phyloP scores from a whole-genome alignment of 139 green algal genomes.

The Coelastrella sp. region DNA sequence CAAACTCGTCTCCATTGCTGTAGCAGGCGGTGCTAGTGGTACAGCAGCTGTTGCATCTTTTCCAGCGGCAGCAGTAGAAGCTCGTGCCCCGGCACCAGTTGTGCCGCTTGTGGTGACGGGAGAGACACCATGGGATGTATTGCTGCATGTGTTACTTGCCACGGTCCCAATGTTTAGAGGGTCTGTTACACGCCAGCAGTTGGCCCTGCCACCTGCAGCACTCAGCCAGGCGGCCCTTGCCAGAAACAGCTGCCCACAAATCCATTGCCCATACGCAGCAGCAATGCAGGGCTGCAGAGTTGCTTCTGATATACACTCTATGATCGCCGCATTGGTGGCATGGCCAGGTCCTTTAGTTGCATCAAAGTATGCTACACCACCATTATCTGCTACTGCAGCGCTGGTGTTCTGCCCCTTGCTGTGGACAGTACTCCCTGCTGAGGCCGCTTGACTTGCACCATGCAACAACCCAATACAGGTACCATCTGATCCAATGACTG shows the following conservation, averaged over 20 bases:
- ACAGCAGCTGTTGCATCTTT: neutral
- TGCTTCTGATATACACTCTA: neutral
- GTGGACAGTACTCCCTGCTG: too few relatives aligned
- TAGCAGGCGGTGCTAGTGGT: neutral
- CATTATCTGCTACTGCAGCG: neutral
- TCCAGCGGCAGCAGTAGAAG: neutral
- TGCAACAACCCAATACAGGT: neutral
- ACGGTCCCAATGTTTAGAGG: neutral
- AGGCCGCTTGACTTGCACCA: neutral
- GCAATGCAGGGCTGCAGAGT: neutral
- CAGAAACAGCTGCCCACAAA: neutral
- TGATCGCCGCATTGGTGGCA: neutral
- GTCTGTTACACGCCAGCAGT: slow-evolving; percentile 14
- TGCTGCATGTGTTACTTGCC: neutral
- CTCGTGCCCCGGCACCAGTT: neutral
- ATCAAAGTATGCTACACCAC: neutral
- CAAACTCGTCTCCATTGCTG: slow-evolving; percentile 50
- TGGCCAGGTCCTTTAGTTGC: slow-evolving; percentile 14
- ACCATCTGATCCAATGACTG: slow-evolving; percentile 36
- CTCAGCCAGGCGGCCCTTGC: slow-evolving; percentile 14
- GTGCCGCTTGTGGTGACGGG: neutral
- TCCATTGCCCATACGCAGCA: slow-evolving; percentile 22
- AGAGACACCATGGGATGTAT: neutral
- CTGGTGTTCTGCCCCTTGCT: neutral
- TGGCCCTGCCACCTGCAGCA: neutral